A percentile compares a stretch with the other conserved stretches of the same genome.
These are phyloP conservation scores for Raffaelea deltoideospora DNA, from an alignment of 2,329 filamentous ascomycete species.

Conservation along the genomic window DNA sequence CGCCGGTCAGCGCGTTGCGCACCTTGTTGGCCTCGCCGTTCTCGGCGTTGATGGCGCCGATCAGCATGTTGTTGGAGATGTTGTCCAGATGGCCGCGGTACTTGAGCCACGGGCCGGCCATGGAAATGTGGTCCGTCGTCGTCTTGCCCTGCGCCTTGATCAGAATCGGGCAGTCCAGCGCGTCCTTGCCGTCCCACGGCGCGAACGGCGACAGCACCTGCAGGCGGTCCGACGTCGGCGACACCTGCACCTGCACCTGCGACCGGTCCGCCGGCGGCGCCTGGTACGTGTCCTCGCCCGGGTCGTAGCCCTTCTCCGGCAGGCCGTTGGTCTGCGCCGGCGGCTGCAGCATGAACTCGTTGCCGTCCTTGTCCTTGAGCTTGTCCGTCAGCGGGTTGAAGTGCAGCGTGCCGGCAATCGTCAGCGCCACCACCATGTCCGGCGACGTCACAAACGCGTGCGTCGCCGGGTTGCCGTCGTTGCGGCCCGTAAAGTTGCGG, in stretches of 20 bases:
- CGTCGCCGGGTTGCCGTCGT: constrained; percentile 40
- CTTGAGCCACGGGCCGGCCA: constrained; percentile 95
- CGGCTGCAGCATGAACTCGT: constrained; percentile 76
- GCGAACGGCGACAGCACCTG: constrained; percentile 80
- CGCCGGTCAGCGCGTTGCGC: constrained; percentile 73
- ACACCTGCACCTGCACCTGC: constrained; percentile 62
- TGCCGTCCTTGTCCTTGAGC: constrained; percentile 89
- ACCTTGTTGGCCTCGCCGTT: constrained; percentile 98
- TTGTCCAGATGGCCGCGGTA: constrained; percentile 98
- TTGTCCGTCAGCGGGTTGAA: constrained; percentile 94
- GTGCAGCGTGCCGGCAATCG: constrained; percentile 31
- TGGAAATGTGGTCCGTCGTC: constrained; percentile 93
- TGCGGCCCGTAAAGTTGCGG: constrained; percentile 98
- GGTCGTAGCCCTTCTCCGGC: constrained; percentile 68
- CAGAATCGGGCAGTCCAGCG: constrained; percentile 67
- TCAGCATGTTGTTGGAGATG: constrained; percentile 99
- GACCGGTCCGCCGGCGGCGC: constrained; percentile 71
- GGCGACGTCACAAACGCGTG: constrained; percentile 33
- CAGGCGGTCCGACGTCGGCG: constrained; percentile 82
- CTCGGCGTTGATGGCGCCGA: constrained; percentile 88
- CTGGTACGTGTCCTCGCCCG: constrained; percentile 87
- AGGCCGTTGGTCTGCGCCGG: constrained; percentile 65
- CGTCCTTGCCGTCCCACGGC: constrained; percentile 87
- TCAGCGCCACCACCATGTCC: constrained; percentile 27
- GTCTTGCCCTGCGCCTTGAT: constrained; percentile 97